A percentile compares a stretch with the other conserved stretches of the same genome.
These are phyloP conservation scores for Macroventuria anomochaeta DNA, from an alignment of 2,329 filamentous ascomycete genomes.

Conservation along the genomic window DNA sequence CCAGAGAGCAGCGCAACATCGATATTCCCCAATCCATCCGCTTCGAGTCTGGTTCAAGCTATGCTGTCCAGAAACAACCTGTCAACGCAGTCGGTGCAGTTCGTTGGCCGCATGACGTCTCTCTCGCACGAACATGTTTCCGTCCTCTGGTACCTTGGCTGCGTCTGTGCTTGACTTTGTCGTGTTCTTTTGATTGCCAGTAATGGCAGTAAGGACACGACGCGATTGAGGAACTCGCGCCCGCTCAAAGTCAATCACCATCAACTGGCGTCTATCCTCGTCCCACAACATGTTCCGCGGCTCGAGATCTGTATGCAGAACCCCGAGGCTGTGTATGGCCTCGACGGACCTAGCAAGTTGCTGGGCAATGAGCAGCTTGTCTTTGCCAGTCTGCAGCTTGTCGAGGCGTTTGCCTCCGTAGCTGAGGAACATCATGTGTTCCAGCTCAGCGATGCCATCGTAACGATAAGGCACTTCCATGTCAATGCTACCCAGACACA, in stretches of 20 bases:
- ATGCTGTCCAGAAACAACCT: no score
- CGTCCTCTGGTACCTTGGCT: no score
- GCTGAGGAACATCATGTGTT: conserved; percentile 34
- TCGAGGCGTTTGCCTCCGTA: conserved; percentile 25
- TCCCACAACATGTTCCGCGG: background rate
- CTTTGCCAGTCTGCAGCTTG: conserved; percentile 4
- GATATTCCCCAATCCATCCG: no score
- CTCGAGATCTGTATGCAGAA: background rate
- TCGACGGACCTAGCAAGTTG: background rate
- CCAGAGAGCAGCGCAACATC: no score
- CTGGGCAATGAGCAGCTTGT: background rate
- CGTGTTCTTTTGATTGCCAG: no score
- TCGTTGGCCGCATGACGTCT: no score
- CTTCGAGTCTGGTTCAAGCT: no score
- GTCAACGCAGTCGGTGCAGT: no score
- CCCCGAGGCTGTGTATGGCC: background rate
- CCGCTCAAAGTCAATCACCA: conserved; percentile 33
- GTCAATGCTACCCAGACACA: conserved; percentile 32
- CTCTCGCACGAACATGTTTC: no score
- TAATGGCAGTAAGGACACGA: no score
- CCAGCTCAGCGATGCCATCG: conserved; percentile 28
- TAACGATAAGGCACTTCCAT: conserved; percentile 26
- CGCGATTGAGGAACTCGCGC: no score
- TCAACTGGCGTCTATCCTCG: conserved; percentile 13
- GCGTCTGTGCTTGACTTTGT: no score